These are phyloP conservation scores for Apodospora peruviana DNA, from an alignment of 495 filamentous ascomycete species.

Conservation along the genomic window DNA sequence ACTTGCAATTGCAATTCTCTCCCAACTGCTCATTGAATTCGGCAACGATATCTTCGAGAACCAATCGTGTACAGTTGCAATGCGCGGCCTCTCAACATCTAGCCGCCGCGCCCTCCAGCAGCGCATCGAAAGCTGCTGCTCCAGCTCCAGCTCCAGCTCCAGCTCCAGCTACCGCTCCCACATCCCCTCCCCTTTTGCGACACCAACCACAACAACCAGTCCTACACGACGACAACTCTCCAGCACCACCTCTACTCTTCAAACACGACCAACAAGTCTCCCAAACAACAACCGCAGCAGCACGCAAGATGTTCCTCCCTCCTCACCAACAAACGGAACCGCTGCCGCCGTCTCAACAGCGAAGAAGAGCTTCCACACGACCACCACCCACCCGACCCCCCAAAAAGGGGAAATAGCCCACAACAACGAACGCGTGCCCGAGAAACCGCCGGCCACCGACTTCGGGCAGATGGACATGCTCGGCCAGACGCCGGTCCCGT, in stretches of 20 bases:
- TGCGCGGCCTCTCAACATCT: too few relatives aligned
- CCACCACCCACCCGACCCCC: conserved; percentile 3
- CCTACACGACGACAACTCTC: neutral
- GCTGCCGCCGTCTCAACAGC: too few relatives aligned
- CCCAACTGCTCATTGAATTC: too few relatives aligned
- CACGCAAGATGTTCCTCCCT: too few relatives aligned
- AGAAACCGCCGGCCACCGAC: conserved; percentile 52
- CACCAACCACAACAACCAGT: neutral
- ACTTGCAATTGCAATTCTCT: too few relatives aligned
- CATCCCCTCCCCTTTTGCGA: too few relatives aligned
- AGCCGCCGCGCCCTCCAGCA: conserved; percentile 5
- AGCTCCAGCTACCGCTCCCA: too few relatives aligned
- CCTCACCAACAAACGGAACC: too few relatives aligned
- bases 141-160: neutral
- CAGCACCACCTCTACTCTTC: neutral
- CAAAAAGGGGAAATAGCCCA: conserved; percentile 1
- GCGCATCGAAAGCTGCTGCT: neutral
- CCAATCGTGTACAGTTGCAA: too few relatives aligned
- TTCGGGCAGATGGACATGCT: conserved; percentile 73
- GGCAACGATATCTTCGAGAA: neutral
- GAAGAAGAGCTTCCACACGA: neutral
- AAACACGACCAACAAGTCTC: neutral
- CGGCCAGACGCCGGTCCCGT: conserved; percentile 65
- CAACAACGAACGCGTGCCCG: conserved; percentile 18
- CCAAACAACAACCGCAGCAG: neutral